Conservation (phyloP, 129 eudicot genomes). For the Apium graveolens region DNA sequence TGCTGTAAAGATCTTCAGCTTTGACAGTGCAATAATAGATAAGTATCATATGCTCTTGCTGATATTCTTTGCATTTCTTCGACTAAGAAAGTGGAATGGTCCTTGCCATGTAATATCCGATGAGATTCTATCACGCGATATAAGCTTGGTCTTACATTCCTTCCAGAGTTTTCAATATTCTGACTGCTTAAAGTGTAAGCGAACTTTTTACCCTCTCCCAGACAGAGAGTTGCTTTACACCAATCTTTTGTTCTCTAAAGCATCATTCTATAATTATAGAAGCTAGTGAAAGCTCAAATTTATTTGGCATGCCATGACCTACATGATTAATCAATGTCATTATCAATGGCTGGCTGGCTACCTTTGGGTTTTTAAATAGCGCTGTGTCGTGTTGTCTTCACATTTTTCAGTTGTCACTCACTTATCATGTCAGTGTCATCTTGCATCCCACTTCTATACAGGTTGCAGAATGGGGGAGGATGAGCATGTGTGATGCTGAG, state of each 20-base stretch:
- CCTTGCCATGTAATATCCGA: neutral
- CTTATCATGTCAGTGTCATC: neutral
- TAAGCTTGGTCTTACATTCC: neutral
- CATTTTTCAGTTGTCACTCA: neutral
- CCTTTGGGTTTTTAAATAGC: conserved; percentile 1
- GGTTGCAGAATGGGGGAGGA: conserved; percentile 81
- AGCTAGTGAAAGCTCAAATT: neutral
- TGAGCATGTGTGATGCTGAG: conserved; percentile 88
- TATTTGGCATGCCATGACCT: neutral
- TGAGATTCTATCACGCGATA: neutral
- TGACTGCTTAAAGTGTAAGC: neutral
- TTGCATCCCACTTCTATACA: conserved; percentile 10
- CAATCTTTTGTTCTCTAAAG: neutral
- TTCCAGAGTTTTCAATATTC: neutral
- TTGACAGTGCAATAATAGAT: neutral
- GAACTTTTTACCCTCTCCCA: neutral
- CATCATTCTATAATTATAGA: neutral
- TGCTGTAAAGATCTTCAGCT: neutral
- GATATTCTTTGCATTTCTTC: neutral
- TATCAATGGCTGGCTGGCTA: neutral
- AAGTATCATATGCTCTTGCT: neutral
- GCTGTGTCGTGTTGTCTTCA: neutral
- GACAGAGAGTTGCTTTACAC: neutral
- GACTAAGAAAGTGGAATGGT: neutral
- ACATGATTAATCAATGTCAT: neutral